phyloP scores from a whole-genome alignment of 805 yeast genomes.

The Candida wancherniae region DNA sequence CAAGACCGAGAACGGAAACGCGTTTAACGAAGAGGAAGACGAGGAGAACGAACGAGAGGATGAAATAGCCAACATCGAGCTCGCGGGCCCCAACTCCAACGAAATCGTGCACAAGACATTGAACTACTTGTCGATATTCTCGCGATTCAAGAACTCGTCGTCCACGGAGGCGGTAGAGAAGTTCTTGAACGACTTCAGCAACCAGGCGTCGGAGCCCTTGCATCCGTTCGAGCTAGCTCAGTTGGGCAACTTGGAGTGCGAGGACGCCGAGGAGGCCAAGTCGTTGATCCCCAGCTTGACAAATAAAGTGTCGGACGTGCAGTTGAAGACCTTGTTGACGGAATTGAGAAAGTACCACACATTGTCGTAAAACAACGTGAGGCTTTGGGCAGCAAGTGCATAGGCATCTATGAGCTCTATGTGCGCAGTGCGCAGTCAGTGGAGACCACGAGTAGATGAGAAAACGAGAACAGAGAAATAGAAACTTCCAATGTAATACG shows the following conservation, averaged over 20 bases:
- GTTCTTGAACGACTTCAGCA: slow-evolving; percentile 65
- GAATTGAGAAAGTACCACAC: slow-evolving; percentile 66
- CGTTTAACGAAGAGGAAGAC: slow-evolving; percentile 25
- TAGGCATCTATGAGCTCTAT: too few species aligned
- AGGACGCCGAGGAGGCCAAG: slow-evolving; percentile 95
- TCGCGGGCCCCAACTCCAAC: slow-evolving; percentile 69
- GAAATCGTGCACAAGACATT: slow-evolving; percentile 89
- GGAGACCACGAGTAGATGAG: too few species aligned
- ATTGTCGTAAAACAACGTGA: slow-evolving; percentile 21
- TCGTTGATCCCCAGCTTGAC: slow-evolving; percentile 85
- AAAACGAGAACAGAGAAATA: too few species aligned
- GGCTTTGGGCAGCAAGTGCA: not conserved
- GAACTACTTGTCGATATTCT: slow-evolving; percentile 77
- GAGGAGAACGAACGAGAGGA: slow-evolving; percentile 41
- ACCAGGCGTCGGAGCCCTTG: slow-evolving; percentile 44
- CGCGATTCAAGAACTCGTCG: slow-evolving; percentile 87
- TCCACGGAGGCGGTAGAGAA: slow-evolving; percentile 93
- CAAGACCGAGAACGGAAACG: slow-evolving; percentile 30
- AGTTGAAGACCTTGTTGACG: slow-evolving; percentile 79
- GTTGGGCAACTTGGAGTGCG: slow-evolving; percentile 84
- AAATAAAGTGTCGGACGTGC: slow-evolving; percentile 78
- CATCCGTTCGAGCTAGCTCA: slow-evolving; percentile 98
- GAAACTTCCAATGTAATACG: too few species aligned
- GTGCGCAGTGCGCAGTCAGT: too few species aligned
- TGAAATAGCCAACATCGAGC: slow-evolving; percentile 42